Evolutionary conservation across 495 filamentous ascomycete species (phyloP), one percentile per base, ranked within the genome.

Genomic region (Pseudomonodictys pantanalensis): DNA sequence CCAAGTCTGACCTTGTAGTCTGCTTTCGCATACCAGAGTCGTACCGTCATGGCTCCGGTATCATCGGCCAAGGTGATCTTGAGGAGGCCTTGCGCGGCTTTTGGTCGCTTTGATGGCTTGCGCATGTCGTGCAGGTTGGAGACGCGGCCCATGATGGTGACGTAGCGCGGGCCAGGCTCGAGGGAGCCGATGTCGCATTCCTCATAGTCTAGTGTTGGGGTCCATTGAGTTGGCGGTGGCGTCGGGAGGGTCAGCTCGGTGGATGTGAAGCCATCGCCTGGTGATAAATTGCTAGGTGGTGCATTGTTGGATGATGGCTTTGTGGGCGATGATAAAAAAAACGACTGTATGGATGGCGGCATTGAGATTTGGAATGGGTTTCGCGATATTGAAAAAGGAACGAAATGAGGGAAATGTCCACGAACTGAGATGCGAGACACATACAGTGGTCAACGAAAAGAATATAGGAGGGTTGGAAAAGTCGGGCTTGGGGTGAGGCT

Each of bases 41-140:
- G 60, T 67, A 86, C 85, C 6, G 74, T 77, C 42, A 86, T 71
- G 10, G 76, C 76, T 3, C 79, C 85, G 22, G 77, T 78, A 52
- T 82, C 72, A 69, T 88, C 85, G 53, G 78, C 81, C 1, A 87
- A 61, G 46, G 80, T 73, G 17, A 86, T 52, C 32, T 79, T 80
- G 41, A 84, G 71, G 66, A 75, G 82, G 0, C 82, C 81, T 46
- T 71, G 68, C 0, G 77, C 76, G 32, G 73, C 71, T 25, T 57
- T 25, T 2, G 72, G 70, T 23, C 63, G 68, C 47, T 78, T 77
- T 43, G 68, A 77, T 0, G 69, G 59, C 4, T 60, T 74, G 15
- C 33, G 20, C 23, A 67, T 61, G 33, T 79, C 68, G 54, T 70
- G 75, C 48, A 85, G 72, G 54, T 86, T 86, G 15, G 81, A 82